phyloP scores from a whole-genome alignment of 2,329 filamentous ascomycete genomes.

The Davidsoniella virescens region DNA sequence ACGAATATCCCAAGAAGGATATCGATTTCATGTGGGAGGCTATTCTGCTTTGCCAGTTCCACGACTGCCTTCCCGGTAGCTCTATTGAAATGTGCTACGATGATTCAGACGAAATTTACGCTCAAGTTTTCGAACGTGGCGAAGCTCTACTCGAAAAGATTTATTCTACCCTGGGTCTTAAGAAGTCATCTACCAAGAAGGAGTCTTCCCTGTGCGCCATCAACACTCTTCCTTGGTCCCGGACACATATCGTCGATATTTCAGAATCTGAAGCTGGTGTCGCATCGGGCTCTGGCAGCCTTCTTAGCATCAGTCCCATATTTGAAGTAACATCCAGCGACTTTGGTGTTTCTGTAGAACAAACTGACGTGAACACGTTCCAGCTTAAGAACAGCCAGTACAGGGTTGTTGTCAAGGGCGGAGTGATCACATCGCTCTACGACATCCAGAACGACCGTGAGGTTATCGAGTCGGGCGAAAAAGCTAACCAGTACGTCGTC shows the following conservation, averaged over 20 bases:
- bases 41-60: constrained; percentile 86
- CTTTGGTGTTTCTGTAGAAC: constrained; percentile 32
- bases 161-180: constrained; percentile 48
- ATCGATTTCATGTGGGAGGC: constrained; percentile 93
- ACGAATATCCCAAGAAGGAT: constrained; percentile 86
- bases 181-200: constrained; percentile 24
- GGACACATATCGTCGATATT: constrained; percentile 55
- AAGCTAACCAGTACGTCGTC: constrained; percentile 81
- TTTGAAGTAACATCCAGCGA: constrained; percentile 28
- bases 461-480: constrained; percentile 53
- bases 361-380: constrained; percentile 46
- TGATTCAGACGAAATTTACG: constrained; percentile 83
- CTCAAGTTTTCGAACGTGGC: constrained; percentile 62
- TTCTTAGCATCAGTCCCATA: constrained; percentile 35
- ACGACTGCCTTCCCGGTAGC: constrained; percentile 89
- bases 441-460: constrained; percentile 62
- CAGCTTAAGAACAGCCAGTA: constrained; percentile 66
- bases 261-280: constrained; percentile 36
- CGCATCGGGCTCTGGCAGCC: constrained; percentile 38
- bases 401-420: constrained; percentile 53
- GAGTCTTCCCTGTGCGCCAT: constrained; percentile 44
- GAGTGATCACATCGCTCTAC: constrained; percentile 69
- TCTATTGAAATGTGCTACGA: constrained; percentile 97
- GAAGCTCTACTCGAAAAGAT: constrained; percentile 55
- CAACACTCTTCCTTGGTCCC: constrained; percentile 78